Percentiles rank a stretch among this genome's conserved stretches.
These are phyloP conservation scores for Miscanthus lutarioriparius DNA, from an alignment of 176 grass and related monocot species.

Conservation along the genomic window DNA sequence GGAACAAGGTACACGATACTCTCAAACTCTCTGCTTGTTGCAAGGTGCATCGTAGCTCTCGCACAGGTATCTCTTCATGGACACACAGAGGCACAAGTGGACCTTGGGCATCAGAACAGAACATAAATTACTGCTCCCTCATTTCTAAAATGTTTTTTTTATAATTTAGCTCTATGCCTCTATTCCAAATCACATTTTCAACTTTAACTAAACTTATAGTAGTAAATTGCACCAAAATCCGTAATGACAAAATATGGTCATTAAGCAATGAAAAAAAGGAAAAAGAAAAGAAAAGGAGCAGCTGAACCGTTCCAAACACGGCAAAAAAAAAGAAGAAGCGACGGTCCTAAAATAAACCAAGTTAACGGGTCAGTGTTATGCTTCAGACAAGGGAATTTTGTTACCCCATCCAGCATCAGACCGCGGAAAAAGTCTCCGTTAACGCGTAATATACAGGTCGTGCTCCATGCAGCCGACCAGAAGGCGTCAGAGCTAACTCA, in stretches of 20 bases:
- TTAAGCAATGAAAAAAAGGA: neutral
- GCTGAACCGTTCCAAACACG: constrained; percentile 23
- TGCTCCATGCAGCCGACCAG: constrained; percentile 18
- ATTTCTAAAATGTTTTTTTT: neutral
- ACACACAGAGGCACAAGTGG: neutral
- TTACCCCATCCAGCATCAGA: neutral
- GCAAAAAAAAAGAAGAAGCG: neutral
- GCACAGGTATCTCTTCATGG: too few species aligned
- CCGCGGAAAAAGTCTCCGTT: neutral
- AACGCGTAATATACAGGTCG: neutral
- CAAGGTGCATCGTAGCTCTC: too few species aligned
- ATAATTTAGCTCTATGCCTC: too few species aligned
- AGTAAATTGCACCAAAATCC: neutral
- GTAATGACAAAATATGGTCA: neutral
- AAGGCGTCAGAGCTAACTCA: neutral
- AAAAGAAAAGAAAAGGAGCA: too few species aligned
- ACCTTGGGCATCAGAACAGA: neutral
- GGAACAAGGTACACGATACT: neutral
- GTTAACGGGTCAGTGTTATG: neutral
- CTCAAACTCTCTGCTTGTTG: neutral
- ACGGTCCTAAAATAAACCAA: neutral
- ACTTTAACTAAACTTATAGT: too few species aligned
- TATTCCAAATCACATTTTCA: too few species aligned
- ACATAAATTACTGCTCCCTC: neutral
- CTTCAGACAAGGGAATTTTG: neutral